Evolutionary conservation across 805 yeast species (phyloP).

Genomic region (Suhomyces kilbournensis): DNA sequence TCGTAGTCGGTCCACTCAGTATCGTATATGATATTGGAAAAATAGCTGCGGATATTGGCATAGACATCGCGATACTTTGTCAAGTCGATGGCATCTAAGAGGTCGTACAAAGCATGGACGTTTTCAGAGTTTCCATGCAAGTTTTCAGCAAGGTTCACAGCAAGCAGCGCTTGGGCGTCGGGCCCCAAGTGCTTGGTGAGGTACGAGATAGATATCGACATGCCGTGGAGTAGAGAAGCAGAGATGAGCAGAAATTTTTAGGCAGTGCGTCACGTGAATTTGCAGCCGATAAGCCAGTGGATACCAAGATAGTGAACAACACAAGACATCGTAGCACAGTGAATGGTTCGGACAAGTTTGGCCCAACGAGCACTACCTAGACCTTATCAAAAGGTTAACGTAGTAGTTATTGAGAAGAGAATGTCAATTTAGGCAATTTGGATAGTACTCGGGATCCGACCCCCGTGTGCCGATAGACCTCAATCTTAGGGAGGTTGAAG

Average conservation of each 20-base stretch:
- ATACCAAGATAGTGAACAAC: too few species aligned
- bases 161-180: slow-evolving; percentile 18
- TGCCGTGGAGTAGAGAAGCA: background rate
- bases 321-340: too few species aligned
- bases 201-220: slow-evolving; percentile 13
- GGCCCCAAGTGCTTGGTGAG: slow-evolving; percentile 25
- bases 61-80: slow-evolving; percentile 2
- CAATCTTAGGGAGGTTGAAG: too few species aligned
- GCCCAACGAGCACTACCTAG: too few species aligned
- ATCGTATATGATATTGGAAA: background rate
- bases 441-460: too few species aligned
- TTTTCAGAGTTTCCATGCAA: slow-evolving; percentile 15
- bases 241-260: background rate
- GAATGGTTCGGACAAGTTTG: too few species aligned
- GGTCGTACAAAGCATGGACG: slow-evolving; percentile 22
- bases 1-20: slow-evolving; percentile 6
- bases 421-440: too few species aligned
- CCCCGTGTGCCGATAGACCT: too few species aligned
- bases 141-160: slow-evolving; percentile 15
- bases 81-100: slow-evolving; percentile 21
- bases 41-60: slow-evolving; percentile 6
- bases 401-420: too few species aligned
- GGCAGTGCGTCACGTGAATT: background rate
- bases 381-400: too few species aligned
- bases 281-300: background rate